Percentiles rank a stretch among this genome's conserved stretches.
These are phyloP conservation scores for Schwanniomyces vanrijiae DNA, from an alignment of 805 yeast species.

Conservation along the genomic window DNA sequence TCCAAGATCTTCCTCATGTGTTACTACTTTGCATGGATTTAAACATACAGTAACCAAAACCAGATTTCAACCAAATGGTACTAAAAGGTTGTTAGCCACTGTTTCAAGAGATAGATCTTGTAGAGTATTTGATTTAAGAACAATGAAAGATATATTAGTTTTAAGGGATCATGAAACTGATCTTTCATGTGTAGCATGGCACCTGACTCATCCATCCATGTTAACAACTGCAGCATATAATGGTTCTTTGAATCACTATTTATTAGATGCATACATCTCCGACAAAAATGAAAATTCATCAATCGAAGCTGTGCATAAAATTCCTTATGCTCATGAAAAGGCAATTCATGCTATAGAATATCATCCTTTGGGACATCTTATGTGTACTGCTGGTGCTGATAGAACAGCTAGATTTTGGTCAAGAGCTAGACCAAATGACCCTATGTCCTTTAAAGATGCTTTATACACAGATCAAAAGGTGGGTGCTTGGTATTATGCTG, in stretches of 20 bases:
- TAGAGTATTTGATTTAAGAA: conserved; percentile 82
- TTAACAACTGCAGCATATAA: conserved; percentile 86
- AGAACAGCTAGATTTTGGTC: conserved; percentile 93
- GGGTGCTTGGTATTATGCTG: conserved; percentile 50
- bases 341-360: conserved; percentile 88
- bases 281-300: conserved; percentile 27
- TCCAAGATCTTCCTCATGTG: conserved; percentile 74
- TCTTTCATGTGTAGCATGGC: conserved; percentile 86
- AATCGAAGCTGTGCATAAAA: conserved; percentile 51
- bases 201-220: conserved; percentile 79
- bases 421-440: conserved; percentile 87
- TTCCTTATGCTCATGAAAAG: conserved; percentile 93
- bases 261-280: conserved; percentile 54
- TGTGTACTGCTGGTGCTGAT: conserved; percentile 93
- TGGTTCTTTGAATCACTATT: conserved; percentile 80
- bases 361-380: conserved; percentile 90
- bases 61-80: conserved; percentile 81
- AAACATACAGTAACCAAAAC: conserved; percentile 92
- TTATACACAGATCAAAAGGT: conserved; percentile 61
- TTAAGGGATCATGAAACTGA: conserved; percentile 83
- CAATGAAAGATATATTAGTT: conserved; percentile 73
- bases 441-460: conserved; percentile 76
- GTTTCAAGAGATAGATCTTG: conserved; percentile 88
- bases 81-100: conserved; percentile 71
- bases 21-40: conserved; percentile 84